phyloP scores from a whole-genome alignment of 2,329 filamentous ascomycete species.

The Trichoderma sp. region DNA sequence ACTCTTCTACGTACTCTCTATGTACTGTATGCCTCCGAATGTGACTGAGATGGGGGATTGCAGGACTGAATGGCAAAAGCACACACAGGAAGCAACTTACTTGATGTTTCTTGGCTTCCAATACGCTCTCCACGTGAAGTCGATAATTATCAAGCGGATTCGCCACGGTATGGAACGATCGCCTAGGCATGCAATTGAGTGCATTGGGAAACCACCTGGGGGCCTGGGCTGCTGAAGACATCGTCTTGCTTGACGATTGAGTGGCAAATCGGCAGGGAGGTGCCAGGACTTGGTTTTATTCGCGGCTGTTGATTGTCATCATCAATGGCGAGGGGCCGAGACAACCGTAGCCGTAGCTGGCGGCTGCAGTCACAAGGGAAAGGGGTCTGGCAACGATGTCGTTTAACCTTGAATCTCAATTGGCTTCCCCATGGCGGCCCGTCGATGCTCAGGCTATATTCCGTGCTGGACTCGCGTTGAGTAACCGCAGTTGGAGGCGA shows the following conservation, averaged over 20 bases:
- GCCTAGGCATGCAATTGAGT: not conserved
- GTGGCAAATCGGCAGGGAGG: slow-evolving; percentile 19
- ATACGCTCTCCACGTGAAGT: not conserved
- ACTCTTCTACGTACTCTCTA: not conserved
- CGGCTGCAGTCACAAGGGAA: not conserved
- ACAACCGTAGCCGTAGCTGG: not conserved
- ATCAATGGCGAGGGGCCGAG: not conserved
- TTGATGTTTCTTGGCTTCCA: not conserved
- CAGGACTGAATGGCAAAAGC: not conserved
- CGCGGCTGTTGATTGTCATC: not conserved
- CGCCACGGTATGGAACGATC: not conserved
- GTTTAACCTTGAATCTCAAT: not conserved
- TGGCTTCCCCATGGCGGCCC: not conserved
- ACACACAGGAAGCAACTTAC: not conserved
- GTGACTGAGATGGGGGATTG: not conserved
- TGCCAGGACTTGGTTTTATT: slow-evolving; percentile 33
- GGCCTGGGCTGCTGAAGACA: not conserved
- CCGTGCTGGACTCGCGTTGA: not conserved
- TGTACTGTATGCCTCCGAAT: not conserved
- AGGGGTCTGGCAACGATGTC: not conserved
- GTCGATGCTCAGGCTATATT: slow-evolving; percentile 12
- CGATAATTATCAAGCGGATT: not conserved
- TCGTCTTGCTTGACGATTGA: not conserved
- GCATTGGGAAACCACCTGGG: not conserved
- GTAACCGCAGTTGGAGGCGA: not conserved